Conservation (phyloP, 495 filamentous ascomycete species). For the Glonium stellatum region DNA sequence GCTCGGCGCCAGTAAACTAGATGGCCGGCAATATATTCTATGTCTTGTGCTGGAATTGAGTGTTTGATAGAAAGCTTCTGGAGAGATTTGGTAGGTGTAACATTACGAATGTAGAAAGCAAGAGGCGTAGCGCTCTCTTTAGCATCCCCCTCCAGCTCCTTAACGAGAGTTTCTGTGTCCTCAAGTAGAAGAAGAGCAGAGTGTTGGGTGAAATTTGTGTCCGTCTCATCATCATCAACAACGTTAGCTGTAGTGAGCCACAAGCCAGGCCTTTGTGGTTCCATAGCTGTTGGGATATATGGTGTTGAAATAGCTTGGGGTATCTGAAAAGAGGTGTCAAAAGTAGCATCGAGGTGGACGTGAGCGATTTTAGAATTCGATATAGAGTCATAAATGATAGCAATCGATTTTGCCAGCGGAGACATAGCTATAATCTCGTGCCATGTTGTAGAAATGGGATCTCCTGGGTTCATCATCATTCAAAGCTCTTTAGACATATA, state of each 20-base stretch:
- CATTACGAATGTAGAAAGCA: slow-evolving; percentile 73
- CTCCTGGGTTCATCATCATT: slow-evolving; percentile 35
- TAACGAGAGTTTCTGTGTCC: slow-evolving; percentile 73
- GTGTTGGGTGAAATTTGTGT: slow-evolving; percentile 67
- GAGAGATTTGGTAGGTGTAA: slow-evolving; percentile 71
- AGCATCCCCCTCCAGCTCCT: slow-evolving; percentile 73
- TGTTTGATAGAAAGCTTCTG: slow-evolving; percentile 58
- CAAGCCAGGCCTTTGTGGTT: slow-evolving; percentile 61
- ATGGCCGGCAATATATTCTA: slow-evolving; percentile 79
- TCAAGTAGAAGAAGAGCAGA: slow-evolving; percentile 80
- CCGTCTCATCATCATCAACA: slow-evolving; percentile 59
- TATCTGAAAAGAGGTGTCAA: slow-evolving; percentile 77
- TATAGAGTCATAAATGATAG: slow-evolving; percentile 70
- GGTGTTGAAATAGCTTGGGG: slow-evolving; percentile 70
- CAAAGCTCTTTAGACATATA: slow-evolving; percentile 9
- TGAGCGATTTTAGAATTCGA: slow-evolving; percentile 77
- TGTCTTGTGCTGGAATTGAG: slow-evolving; percentile 65
- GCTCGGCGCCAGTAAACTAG: slow-evolving; percentile 93
- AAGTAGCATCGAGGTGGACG: slow-evolving; percentile 50
- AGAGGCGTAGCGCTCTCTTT: slow-evolving; percentile 61
- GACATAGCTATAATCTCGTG: slow-evolving; percentile 64
- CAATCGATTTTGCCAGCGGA: slow-evolving; percentile 75
- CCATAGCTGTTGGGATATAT: slow-evolving; percentile 60
- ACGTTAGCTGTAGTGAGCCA: slow-evolving; percentile 80
- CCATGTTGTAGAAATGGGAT: slow-evolving; percentile 54